Conservation (phyloP, 371 early-diverging fungal genomes). For the Rhizopus sp. region DNA sequence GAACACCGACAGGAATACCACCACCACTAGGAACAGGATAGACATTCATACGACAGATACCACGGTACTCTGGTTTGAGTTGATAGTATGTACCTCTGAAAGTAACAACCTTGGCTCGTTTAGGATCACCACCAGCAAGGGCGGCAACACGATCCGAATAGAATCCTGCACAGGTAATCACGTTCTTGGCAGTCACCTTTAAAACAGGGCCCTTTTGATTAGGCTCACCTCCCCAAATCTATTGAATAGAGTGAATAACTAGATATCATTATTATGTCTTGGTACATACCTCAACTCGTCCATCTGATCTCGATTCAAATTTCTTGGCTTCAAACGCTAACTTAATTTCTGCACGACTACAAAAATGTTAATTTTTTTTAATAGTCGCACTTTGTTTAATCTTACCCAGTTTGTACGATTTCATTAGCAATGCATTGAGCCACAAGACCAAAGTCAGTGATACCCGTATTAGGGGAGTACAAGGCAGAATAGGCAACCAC, state of each 20-base stretch:
- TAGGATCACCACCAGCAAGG: conserved; percentile 42
- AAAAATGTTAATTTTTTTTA: not conserved
- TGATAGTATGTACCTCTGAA: conserved; percentile 54
- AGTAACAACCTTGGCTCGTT: conserved; percentile 36
- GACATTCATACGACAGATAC: conserved; percentile 44
- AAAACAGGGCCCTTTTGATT: conserved; percentile 39
- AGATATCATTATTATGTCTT: not conserved
- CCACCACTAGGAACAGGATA: conserved; percentile 53
- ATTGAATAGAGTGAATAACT: not conserved
- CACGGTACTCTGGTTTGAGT: conserved; percentile 42
- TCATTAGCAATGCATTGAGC: conserved; percentile 41
- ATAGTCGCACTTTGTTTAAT: not conserved
- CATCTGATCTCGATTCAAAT: conserved; percentile 32
- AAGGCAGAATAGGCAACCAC: conserved; percentile 47
- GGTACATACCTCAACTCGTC: conserved; percentile 25
- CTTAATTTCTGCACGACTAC: conserved; percentile 50
- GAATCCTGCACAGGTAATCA: conserved; percentile 53
- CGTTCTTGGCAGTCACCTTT: conserved; percentile 38
- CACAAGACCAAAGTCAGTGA: conserved; percentile 44
- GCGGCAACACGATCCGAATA: conserved; percentile 47
- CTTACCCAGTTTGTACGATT: conserved; percentile 45
- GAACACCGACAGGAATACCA: conserved; percentile 53
- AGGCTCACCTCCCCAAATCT: conserved; percentile 46
- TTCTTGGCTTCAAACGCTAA: conserved; percentile 43
- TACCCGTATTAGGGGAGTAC: conserved; percentile 51